Evolutionary conservation across 202 grass and related monocot species (phyloP).

Genomic region (Schoenoplectus triqueter): DNA sequence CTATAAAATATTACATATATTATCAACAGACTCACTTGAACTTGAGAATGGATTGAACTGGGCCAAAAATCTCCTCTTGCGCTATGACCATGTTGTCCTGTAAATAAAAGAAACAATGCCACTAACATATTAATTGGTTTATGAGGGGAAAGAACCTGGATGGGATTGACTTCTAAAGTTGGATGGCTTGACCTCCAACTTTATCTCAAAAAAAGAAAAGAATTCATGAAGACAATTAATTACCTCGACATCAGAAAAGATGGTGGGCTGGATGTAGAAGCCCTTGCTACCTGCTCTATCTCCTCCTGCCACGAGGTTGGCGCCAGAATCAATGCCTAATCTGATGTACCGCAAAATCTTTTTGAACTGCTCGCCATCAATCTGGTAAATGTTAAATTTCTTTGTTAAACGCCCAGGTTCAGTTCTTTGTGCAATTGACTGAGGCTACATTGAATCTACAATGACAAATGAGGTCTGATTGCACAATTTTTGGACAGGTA

Average conservation of each 20-base stretch:
- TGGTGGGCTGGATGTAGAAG: conserved; percentile 69
- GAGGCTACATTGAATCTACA: background rate
- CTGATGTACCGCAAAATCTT: conserved; percentile 66
- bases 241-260: conserved; percentile 67
- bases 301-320: conserved; percentile 67
- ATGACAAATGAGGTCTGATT: background rate
- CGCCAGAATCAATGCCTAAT: conserved; percentile 56
- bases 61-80: conserved; percentile 73
- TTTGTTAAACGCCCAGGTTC: background rate
- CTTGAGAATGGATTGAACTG: conserved; percentile 74
- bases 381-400: conserved; percentile 36
- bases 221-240: background rate
- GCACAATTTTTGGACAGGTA: background rate
- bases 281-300: conserved; percentile 47
- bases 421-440: background rate
- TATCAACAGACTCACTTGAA: conserved; percentile 53
- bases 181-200: too few relatives aligned
- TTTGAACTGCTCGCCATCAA: conserved; percentile 61
- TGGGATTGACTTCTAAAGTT: background rate
- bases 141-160: background rate
- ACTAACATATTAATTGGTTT: background rate
- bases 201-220: too few relatives aligned
- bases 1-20: background rate
- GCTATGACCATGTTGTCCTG: conserved; percentile 77
- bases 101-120: background rate